Percentiles rank a stretch among this genome's conserved stretches.
Conservation (phyloP, 495 filamentous ascomycete species). For the Hypoxylon perforatum region DNA sequence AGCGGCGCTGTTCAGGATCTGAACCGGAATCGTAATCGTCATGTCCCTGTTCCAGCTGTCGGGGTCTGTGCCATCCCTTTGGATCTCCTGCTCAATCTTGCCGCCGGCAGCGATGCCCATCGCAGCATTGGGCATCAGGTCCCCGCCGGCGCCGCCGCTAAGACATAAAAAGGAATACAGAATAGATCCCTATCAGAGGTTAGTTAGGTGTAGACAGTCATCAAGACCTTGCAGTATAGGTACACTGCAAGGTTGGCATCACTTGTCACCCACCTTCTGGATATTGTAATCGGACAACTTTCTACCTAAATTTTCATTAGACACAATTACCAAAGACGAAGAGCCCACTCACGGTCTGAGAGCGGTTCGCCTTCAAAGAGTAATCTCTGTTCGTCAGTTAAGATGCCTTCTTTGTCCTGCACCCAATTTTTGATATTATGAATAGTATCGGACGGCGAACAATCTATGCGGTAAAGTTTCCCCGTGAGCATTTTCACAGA, state of each 20-base stretch:
- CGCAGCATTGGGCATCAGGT: background rate
- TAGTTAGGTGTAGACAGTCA: too few relatives aligned
- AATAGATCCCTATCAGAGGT: background rate
- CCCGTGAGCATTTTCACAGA: background rate
- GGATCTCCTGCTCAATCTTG: slow-evolving; percentile 48
- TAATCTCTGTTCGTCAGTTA: background rate
- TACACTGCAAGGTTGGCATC: background rate
- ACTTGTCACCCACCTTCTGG: background rate
- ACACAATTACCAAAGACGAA: background rate
- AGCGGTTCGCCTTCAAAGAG: background rate
- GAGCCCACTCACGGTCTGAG: background rate
- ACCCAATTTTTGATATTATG: background rate
- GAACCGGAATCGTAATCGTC: slow-evolving; percentile 53
- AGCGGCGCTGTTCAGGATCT: slow-evolving; percentile 50
- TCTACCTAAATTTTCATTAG: slow-evolving; percentile 3
- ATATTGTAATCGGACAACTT: slow-evolving; percentile 1
- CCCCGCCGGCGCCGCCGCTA: background rate
- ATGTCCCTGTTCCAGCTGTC: slow-evolving; percentile 48
- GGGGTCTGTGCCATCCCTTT: slow-evolving; percentile 28
- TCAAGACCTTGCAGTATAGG: too few relatives aligned
- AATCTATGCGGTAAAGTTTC: background rate
- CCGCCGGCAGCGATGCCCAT: slow-evolving; percentile 54
- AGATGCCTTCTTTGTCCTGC: background rate
- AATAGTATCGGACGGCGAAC: background rate
- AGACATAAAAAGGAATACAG: background rate